Percentiles rank a stretch among this genome's conserved stretches.
Evolutionary conservation across 371 early-diverging fungal genomes (phyloP).

Genomic region (Mucor saturninus): DNA sequence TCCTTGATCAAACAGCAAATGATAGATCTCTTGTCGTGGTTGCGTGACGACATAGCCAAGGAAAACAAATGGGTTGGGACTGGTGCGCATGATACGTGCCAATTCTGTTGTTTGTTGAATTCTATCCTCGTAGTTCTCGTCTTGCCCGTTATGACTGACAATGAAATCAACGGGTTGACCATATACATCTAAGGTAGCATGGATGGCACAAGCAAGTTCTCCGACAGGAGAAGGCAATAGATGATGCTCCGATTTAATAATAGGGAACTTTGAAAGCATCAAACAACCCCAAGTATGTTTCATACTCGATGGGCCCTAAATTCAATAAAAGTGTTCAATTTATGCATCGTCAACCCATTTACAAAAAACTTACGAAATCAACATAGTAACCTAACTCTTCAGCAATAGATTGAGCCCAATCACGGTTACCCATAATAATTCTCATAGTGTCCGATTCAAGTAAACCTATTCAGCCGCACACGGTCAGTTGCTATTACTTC

Average conservation of each 20-base stretch:
- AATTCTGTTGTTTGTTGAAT: constrained; percentile 80
- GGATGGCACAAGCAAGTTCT: constrained; percentile 86
- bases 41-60: constrained; percentile 84
- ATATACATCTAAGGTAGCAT: constrained; percentile 83
- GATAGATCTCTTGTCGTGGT: constrained; percentile 71
- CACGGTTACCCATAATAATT: constrained; percentile 88
- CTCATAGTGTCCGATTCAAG: constrained; percentile 83
- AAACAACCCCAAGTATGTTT: constrained; percentile 90
- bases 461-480: constrained; percentile 45
- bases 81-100: constrained; percentile 76
- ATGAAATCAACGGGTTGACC: constrained; percentile 83
- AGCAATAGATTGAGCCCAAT: constrained; percentile 80
- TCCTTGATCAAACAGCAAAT: constrained; percentile 68
- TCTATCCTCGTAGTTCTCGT: constrained; percentile 79
- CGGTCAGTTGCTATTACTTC: background rate
- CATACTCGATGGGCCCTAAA: constrained; percentile 72
- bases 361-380: constrained; percentile 60
- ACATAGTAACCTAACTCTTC: constrained; percentile 80
- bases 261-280: constrained; percentile 86
- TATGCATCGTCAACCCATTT: constrained; percentile 11
- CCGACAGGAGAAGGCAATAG: constrained; percentile 83
- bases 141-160: constrained; percentile 86
- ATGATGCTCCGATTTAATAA: constrained; percentile 72
- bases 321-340: constrained; percentile 9
- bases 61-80: constrained; percentile 78